phyloP scores from a whole-genome alignment of 2,329 filamentous ascomycete species.

The Endoconidiophora laricicola region DNA sequence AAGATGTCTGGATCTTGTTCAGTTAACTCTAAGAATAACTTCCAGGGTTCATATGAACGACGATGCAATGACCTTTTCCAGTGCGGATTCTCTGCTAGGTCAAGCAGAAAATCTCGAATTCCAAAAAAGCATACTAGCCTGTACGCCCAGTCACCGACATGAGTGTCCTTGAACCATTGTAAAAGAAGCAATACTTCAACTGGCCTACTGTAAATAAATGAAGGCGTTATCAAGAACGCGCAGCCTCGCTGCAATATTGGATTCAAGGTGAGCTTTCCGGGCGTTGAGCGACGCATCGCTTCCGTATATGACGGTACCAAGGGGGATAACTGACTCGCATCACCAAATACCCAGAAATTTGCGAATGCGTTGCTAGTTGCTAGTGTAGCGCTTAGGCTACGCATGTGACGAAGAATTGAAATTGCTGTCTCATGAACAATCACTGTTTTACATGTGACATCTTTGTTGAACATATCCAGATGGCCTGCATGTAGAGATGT shows the following conservation, averaged over 20 bases:
- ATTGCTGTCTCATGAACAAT: conserved; percentile 30
- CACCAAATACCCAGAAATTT: conserved; percentile 25
- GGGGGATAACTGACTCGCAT: conserved; percentile 18
- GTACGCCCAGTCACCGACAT: neutral
- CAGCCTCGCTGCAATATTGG: conserved; percentile 20
- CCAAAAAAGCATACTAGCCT: conserved; percentile 1
- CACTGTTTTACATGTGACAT: conserved; percentile 18
- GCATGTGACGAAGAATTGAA: conserved; percentile 24
- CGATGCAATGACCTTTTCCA: neutral
- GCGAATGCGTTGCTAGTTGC: conserved; percentile 16
- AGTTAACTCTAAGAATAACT: too few relatives aligned
- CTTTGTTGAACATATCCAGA: conserved; percentile 29
- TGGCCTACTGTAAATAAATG: conserved; percentile 25
- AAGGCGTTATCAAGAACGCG: conserved; percentile 26
- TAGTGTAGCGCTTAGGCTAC: conserved; percentile 22
- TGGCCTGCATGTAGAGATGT: conserved; percentile 26
- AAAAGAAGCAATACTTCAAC: conserved; percentile 21
- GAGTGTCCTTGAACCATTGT: conserved; percentile 21
- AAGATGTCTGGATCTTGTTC: neutral
- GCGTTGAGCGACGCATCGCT: neutral
- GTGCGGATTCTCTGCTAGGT: neutral
- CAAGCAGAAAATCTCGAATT: neutral
- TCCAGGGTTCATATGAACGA: neutral
- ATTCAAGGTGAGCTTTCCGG: conserved; percentile 17
- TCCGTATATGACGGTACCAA: conserved; percentile 13